A percentile compares a stretch with the other conserved stretches of the same genome.
Evolutionary conservation across 2,329 filamentous ascomycete genomes (phyloP).

Genomic region (Penicillium paneum): DNA sequence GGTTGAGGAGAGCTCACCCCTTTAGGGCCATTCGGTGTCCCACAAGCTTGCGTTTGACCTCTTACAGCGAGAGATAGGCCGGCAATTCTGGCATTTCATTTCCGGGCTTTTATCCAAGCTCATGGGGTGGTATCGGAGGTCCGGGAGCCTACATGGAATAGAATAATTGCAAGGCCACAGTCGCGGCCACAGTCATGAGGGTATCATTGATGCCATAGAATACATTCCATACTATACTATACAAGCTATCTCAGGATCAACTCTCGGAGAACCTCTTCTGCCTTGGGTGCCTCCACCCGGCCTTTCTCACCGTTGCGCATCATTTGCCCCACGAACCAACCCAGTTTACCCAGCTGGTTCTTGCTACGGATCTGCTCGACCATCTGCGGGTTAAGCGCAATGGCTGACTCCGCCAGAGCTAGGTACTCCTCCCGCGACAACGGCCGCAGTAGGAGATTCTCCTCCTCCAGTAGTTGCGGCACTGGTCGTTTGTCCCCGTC

Average conservation of each 20-base stretch:
- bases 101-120: not conserved
- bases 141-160: not conserved
- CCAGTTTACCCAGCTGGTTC: constrained; percentile 62
- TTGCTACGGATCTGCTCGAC: constrained; percentile 59
- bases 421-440: constrained; percentile 57
- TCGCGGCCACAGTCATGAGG: constrained; percentile 4
- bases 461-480: constrained; percentile 54
- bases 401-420: constrained; percentile 51
- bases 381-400: constrained; percentile 56
- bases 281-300: constrained; percentile 59
- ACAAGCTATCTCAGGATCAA: constrained; percentile 38
- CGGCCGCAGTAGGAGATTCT: constrained; percentile 54
- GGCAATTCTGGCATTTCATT: constrained; percentile 13
- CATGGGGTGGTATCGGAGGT: not conserved
- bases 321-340: constrained; percentile 68
- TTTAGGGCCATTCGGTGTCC: constrained; percentile 25
- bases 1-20: constrained; percentile 42
- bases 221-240: constrained; percentile 12
- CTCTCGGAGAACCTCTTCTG: constrained; percentile 53
- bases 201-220: constrained; percentile 23
- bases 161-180: not conserved
- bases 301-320: constrained; percentile 60
- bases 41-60: constrained; percentile 22
- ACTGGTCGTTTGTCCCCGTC: constrained; percentile 50
- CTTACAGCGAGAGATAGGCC: constrained; percentile 6